Evolutionary conservation across 2,329 filamentous ascomycete genomes (phyloP).

Genomic region (Trichoderma atroviride): DNA sequence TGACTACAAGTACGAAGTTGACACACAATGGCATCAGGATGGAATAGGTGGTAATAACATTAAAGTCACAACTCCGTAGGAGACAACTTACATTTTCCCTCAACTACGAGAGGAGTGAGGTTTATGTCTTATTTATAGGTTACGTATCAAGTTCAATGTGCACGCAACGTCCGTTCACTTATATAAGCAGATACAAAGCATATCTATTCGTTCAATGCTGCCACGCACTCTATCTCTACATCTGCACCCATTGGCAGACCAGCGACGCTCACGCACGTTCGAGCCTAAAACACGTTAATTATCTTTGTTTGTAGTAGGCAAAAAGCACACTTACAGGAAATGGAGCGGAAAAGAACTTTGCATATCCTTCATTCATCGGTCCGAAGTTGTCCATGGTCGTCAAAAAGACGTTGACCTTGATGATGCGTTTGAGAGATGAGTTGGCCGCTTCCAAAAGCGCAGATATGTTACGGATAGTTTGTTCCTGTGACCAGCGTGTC

Average conservation of each 20-base stretch:
- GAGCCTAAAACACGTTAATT: constrained; percentile 37
- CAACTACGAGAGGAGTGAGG: not conserved
- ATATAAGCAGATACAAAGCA: not conserved
- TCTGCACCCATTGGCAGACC: constrained; percentile 70
- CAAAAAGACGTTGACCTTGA: constrained; percentile 70
- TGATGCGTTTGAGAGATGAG: constrained; percentile 59
- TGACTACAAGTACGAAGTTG: not conserved
- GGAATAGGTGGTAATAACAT: not conserved
- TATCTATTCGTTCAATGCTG: constrained; percentile 17
- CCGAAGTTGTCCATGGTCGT: constrained; percentile 67
- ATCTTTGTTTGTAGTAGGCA: not conserved
- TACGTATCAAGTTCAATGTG: not conserved
- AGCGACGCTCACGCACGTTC: constrained; percentile 74
- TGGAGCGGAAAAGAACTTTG: constrained; percentile 50
- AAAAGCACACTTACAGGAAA: constrained; percentile 47
- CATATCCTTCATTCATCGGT: constrained; percentile 59
- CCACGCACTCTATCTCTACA: constrained; percentile 67
- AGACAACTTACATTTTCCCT: not conserved
- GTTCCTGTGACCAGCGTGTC: constrained; percentile 40
- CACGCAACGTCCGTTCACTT: not conserved
- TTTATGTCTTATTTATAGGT: not conserved
- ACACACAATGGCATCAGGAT: not conserved
- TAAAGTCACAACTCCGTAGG: not conserved
- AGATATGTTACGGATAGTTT: constrained; percentile 61
- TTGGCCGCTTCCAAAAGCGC: constrained; percentile 64